A percentile compares a stretch with the other conserved stretches of the same genome.
phyloP scores from a whole-genome alignment of 2,329 filamentous ascomycete genomes.

The Rachicladosporium sp. region DNA sequence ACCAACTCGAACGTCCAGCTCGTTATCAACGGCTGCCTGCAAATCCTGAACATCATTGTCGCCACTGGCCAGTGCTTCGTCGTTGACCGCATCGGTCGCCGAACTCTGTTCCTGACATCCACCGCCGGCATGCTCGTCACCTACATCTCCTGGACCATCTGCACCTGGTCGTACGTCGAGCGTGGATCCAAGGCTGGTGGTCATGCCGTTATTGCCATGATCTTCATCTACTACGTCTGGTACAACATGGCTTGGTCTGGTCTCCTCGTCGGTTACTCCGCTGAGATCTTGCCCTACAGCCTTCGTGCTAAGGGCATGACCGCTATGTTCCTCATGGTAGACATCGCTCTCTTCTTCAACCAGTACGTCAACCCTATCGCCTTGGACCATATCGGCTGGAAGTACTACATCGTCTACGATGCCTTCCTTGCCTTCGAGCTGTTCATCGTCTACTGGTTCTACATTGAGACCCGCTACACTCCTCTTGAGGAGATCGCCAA shows the following conservation, averaged over 20 bases:
- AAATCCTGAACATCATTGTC: constrained; percentile 49
- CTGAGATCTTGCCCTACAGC: constrained; percentile 35
- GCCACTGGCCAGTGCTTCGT: constrained; percentile 33
- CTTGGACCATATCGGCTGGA: constrained; percentile 15
- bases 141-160: constrained; percentile 31
- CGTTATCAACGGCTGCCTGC: constrained; percentile 37
- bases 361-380: constrained; percentile 25
- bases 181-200: constrained; percentile 14
- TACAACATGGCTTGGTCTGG: constrained; percentile 32
- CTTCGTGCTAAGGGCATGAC: constrained; percentile 35
- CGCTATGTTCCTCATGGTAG: constrained; percentile 34
- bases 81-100: constrained; percentile 24
- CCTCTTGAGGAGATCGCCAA: constrained; percentile 35
- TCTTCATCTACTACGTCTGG: constrained; percentile 23
- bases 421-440: constrained; percentile 23
- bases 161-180: constrained; percentile 14
- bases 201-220: constrained; percentile 21
- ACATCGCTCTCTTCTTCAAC: constrained; percentile 34
- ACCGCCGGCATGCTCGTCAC: constrained; percentile 28
- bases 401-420: constrained; percentile 22
- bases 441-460: constrained; percentile 23
- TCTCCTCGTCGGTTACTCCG: constrained; percentile 32
- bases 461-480: constrained; percentile 32
- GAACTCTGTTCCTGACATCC: constrained; percentile 25
- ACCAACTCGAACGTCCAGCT: constrained; percentile 25